Evolutionary conservation across 441 rosid genomes (phyloP).

Genomic region (Kokia cookei): DNA sequence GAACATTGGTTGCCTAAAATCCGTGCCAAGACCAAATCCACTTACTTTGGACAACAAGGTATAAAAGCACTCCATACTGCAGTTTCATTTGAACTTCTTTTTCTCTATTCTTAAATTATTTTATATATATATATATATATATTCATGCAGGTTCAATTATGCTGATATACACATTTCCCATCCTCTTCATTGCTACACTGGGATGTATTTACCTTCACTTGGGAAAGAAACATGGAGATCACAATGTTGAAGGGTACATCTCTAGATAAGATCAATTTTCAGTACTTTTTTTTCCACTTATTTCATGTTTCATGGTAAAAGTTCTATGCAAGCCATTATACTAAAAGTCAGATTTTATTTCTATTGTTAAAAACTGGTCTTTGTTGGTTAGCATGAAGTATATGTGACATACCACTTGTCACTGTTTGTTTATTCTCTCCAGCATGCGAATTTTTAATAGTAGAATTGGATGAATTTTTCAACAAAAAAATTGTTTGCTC

Average conservation of each 20-base stretch:
- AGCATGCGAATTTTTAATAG: too few species aligned
- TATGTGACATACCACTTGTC: too few species aligned
- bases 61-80: background rate
- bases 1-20: conserved; percentile 29
- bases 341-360: too few species aligned
- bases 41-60: conserved; percentile 41
- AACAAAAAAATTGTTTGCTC: too few species aligned
- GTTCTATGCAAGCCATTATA: too few species aligned
- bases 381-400: too few species aligned
- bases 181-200: conserved; percentile 39
- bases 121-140: background rate
- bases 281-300: background rate
- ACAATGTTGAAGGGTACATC: background rate
- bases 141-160: conserved; percentile 19
- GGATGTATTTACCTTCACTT: conserved; percentile 40
- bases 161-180: conserved; percentile 38
- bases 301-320: background rate
- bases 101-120: background rate
- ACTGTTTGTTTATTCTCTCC: too few species aligned
- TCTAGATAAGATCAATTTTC: too few species aligned
- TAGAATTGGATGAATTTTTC: too few species aligned
- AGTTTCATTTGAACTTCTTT: background rate
- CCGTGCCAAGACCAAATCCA: conserved; percentile 20
- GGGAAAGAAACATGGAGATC: conserved; percentile 10
- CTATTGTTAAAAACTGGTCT: too few species aligned